Percentiles rank a stretch among this genome's conserved stretches.
Evolutionary conservation across 768 basidiomycete species (phyloP).

Genomic region (Leucocoprinus leucothites): DNA sequence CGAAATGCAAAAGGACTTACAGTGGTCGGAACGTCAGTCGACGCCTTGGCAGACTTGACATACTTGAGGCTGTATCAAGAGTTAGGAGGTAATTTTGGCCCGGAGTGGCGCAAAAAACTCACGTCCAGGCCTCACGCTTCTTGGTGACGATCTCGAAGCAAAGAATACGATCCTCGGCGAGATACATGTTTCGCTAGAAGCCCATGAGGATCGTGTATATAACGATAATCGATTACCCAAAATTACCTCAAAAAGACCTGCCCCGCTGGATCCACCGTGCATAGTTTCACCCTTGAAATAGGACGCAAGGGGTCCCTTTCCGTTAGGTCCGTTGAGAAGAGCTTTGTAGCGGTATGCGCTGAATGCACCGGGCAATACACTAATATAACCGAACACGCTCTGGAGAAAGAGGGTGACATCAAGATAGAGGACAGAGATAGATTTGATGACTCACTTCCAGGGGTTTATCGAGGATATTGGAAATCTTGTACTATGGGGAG

Average conservation of each 20-base stretch:
- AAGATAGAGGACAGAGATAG: neutral
- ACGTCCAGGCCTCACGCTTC: constrained; percentile 81
- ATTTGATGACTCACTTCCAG: constrained; percentile 61
- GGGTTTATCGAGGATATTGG: constrained; percentile 94
- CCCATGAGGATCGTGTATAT: neutral
- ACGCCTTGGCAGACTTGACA: constrained; percentile 90
- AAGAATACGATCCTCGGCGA: constrained; percentile 86
- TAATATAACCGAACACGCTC: constrained; percentile 87
- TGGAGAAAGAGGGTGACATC: constrained; percentile 17
- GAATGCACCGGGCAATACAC: constrained; percentile 89
- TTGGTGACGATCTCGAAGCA: constrained; percentile 95
- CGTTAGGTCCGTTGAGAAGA: constrained; percentile 80
- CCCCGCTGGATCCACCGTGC: constrained; percentile 59
- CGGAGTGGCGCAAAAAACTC: constrained; percentile 32
- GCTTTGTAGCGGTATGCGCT: constrained; percentile 90
- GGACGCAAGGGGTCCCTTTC: constrained; percentile 84
- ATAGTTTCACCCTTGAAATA: constrained; percentile 94
- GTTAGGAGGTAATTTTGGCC: neutral
- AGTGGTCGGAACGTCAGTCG: constrained; percentile 92
- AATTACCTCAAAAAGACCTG: constrained; percentile 64
- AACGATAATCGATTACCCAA: constrained; percentile 4
- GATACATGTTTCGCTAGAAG: constrained; percentile 82
- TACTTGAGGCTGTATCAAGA: constrained; percentile 60
- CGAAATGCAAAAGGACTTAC: constrained; percentile 28
- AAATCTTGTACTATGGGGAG: constrained; percentile 78